These are phyloP conservation scores for Penicillium odoratum DNA, from an alignment of 495 filamentous ascomycete genomes.

Conservation along the genomic window DNA sequence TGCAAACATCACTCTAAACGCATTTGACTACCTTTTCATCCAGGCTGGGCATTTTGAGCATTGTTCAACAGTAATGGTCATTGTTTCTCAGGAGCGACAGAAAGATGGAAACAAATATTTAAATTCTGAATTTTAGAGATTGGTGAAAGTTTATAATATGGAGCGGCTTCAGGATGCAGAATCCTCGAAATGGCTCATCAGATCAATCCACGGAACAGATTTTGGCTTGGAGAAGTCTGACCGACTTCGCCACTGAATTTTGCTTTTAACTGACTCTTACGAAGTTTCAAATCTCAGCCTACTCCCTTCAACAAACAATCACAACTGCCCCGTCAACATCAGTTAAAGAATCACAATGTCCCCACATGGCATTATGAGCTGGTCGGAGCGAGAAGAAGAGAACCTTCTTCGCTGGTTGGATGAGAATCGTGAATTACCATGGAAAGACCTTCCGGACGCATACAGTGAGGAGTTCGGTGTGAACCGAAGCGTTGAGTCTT, in stretches of 20 bases:
- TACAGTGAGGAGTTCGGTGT: slow-evolving; percentile 10
- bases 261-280: background rate
- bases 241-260: background rate
- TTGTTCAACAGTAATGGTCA: too few species aligned
- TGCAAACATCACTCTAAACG: too few species aligned
- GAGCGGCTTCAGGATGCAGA: too few species aligned
- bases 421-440: slow-evolving; percentile 8
- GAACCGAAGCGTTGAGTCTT: slow-evolving; percentile 11
- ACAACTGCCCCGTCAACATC: background rate
- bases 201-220: background rate
- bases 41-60: too few species aligned
- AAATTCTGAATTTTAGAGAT: too few species aligned
- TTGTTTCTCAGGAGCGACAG: too few species aligned
- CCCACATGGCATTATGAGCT: background rate
- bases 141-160: too few species aligned
- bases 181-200: background rate
- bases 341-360: background rate
- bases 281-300: background rate
- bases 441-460: slow-evolving; percentile 11
- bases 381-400: slow-evolving; percentile 9
- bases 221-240: background rate
- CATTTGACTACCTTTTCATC: too few species aligned
- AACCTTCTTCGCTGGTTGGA: slow-evolving; percentile 16
- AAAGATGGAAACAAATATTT: too few species aligned
- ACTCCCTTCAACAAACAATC: background rate